Base-by-base conservation (phyloP, 2,329 filamentous ascomycete genomes). In the Botryotinia convoluta region DNA sequence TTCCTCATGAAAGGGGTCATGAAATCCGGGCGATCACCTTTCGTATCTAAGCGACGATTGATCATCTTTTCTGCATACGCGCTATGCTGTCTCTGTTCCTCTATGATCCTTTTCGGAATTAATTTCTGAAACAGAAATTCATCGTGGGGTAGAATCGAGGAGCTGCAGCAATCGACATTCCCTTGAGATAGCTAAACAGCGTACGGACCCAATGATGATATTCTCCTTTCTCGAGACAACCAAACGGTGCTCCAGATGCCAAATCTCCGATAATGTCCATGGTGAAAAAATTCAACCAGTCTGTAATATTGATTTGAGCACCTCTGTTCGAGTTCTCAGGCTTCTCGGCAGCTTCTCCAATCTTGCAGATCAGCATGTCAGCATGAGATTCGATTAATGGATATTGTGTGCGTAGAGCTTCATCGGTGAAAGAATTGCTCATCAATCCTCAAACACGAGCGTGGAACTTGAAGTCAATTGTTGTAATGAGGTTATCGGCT, bases 211-310 rank as follows among this genome's bases (percentile, higher is more conserved):
- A 81, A 14, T 75, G 77, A 65, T 79, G 77, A 22, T 74, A 77
- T 51, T 63, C 71, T 76, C 79, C 79, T 60, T 75, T 75, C 54
- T 80, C 74, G 12, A 83, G 73, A 61, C 77, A 79, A 14, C 77
- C 77, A 74, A 83, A 84, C 1, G 82, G 79, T 71, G 84, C 81
- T 4, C 83, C 83, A 74, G 85, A 48, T 0, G 83, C 81, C 51
- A 85, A 79, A 72, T 85, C 83, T 37, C 83, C 83, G 54, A 83
- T 80, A 32, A 83, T 77, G 73, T 83, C 82, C 74, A 84, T 82
- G 4, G 81, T 79, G 7, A 79, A 71, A 74, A 79, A 82, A 67
- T 81, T 81, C 72, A 75, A 80, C 81, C 80, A 82, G 62, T 79
- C 74, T 18, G 73, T 77, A 75, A 82, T 78, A 45, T 76, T 73